Conservation (phyloP, 192 early-diverging fungal species). For the Backusella westeae region DNA sequence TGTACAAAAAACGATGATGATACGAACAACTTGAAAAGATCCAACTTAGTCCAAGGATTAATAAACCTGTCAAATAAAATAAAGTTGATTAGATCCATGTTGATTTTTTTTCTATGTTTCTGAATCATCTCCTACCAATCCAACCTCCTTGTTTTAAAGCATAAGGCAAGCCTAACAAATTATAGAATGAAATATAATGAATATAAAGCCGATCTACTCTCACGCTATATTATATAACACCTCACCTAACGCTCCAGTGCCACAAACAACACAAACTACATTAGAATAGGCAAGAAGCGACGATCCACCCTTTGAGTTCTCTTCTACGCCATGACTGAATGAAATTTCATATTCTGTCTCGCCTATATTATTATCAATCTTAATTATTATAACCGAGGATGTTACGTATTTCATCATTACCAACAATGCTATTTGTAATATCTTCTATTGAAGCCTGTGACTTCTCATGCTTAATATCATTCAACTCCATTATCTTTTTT, state of each 20-base stretch:
- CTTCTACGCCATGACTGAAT: conserved; percentile 23
- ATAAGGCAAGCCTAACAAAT: conserved; percentile 58
- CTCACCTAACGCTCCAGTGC: conserved; percentile 64
- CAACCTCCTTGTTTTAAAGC: conserved; percentile 31
- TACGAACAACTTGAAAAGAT: conserved; percentile 16
- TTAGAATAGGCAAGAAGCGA: conserved; percentile 52
- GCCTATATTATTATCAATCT: background rate
- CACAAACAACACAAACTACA: conserved; percentile 73
- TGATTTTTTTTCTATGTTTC: background rate
- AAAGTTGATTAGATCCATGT: background rate
- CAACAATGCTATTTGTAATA: background rate
- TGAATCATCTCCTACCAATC: conserved; percentile 21
- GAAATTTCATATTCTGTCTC: conserved; percentile 5
- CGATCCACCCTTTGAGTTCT: conserved; percentile 34
- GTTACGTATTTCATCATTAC: background rate
- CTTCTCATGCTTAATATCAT: background rate
- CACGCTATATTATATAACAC: no score
- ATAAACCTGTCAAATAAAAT: conserved; percentile 7
- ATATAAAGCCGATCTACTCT: no score
- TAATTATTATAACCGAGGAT: background rate
- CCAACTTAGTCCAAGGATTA: conserved; percentile 20
- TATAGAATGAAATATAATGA: background rate
- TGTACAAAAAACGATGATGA: background rate
- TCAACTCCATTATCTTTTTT: background rate
- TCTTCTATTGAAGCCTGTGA: background rate